Evolutionary conservation across 228 moss, liverwort and hornwort species (phyloP), one percentile per base, ranked within the genome.

Genomic region (Sphagnum magellanicum): DNA sequence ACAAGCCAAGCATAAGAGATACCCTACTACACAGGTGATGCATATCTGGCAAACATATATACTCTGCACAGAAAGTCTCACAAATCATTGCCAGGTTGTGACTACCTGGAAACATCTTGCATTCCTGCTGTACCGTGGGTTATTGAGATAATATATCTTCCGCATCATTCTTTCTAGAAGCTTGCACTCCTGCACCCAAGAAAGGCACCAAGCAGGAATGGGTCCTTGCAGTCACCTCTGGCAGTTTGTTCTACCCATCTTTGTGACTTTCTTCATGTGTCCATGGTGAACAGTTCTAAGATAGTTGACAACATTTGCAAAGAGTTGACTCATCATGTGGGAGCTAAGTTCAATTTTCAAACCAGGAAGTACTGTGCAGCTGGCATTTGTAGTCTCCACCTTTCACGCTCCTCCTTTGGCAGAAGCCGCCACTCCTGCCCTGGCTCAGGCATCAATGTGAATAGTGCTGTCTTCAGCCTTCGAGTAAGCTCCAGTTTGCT

Each of bases 51-150:
- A 53, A 53, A 5, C 50, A 47, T 68, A 53, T 11, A 5, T 57
- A 53, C 52, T 32, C 32, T 32, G 32, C 32, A 32, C 32, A 32
- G 32, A 32, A 32, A 32, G 32, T 32, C 32, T 52, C 48, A 9
- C 48, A 16, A 65, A 49, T 68, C 32, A 59, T 55, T 48, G 32
- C 47, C 16, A 48, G 48, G 16, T 13, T 68, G 52, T 67, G 65
- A 14, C 52, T 51, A 95, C 95, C 83, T 95, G 77, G 49, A 81
- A 64, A 55, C 61, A 68, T 53, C 68, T 88, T 16, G 81, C 66
- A 5, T 85, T 73, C 71, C 60, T 79, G 5, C 61, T 78, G 58
- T 85, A 87, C 60, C 92, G 89, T 72, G 95, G 95, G 71, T 90
- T 87, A 13, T 90, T 90, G 47, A 89, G 60, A 53, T 89, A 95